Percentiles rank a stretch among this genome's conserved stretches.
Evolutionary conservation across 305 asterid species (phyloP).

Genomic region (Withania somnifera): DNA sequence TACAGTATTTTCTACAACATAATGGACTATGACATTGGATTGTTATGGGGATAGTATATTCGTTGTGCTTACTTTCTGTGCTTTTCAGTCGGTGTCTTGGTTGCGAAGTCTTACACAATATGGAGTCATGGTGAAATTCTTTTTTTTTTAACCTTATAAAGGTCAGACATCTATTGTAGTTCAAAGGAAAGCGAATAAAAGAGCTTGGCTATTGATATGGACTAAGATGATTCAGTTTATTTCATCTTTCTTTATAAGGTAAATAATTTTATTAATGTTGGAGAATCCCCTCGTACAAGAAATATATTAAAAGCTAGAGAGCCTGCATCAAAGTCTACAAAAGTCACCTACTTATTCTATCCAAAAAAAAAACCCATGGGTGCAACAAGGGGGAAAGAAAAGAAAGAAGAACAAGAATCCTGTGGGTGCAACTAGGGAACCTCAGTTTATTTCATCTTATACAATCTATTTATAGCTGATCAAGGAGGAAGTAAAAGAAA

Average conservation of each 20-base stretch:
- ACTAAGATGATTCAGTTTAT: neutral
- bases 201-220: neutral
- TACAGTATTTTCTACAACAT: neutral
- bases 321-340: neutral
- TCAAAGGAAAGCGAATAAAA: neutral
- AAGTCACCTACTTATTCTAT: neutral
- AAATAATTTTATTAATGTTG: neutral
- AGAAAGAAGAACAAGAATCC: neutral
- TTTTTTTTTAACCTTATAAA: neutral
- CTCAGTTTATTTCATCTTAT: neutral
- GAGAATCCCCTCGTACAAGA: neutral
- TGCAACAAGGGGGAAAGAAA: neutral
- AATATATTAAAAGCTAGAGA: neutral
- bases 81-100: neutral
- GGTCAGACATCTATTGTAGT: neutral
- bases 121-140: neutral
- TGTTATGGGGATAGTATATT: neutral
- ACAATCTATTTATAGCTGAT: neutral
- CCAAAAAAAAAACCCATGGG: neutral
- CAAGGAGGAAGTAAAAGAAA: neutral
- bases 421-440: no score
- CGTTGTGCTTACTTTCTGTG: neutral
- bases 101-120: neutral
- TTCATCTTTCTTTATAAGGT: neutral
- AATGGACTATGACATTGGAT: neutral